Evolutionary conservation across 805 yeast species (phyloP).

Genomic region (Yamadazyma paraphyllophila): DNA sequence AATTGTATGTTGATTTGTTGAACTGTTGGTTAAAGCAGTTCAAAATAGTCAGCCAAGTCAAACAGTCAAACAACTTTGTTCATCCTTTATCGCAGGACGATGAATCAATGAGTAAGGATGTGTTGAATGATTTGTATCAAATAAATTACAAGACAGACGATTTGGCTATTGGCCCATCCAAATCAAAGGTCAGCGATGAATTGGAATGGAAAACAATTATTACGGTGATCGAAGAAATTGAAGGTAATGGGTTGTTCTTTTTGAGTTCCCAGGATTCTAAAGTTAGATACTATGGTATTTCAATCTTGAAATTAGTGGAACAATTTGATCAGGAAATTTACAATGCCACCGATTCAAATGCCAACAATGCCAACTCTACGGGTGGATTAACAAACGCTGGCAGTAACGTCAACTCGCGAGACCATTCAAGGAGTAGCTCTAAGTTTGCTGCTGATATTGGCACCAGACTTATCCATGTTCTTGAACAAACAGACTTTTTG

Average conservation of each 20-base stretch:
- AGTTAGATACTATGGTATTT: conserved; percentile 71
- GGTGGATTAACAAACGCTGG: conserved; percentile 9
- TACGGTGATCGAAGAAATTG: conserved; percentile 89
- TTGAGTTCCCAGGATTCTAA: conserved; percentile 82
- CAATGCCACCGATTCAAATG: conserved; percentile 39
- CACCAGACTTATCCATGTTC: conserved; percentile 68
- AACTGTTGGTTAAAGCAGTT: conserved; percentile 79
- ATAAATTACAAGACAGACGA: conserved; percentile 44
- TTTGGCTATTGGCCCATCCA: conserved; percentile 13
- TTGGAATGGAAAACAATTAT: conserved; percentile 75
- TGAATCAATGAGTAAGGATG: conserved; percentile 37
- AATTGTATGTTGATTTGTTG: conserved; percentile 73
- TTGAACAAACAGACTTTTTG: conserved; percentile 68
- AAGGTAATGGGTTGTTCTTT: conserved; percentile 92
- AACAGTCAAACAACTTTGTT: conserved; percentile 7
- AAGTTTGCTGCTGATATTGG: conserved; percentile 80
- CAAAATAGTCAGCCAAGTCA: conserved; percentile 26
- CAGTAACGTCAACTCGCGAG: conserved; percentile 3
- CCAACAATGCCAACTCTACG: conserved; percentile 4
- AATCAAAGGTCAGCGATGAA: conserved; percentile 48
- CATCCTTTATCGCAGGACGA: conserved; percentile 33
- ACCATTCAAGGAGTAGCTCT: conserved; percentile 59
- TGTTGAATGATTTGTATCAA: conserved; percentile 42
- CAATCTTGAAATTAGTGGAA: conserved; percentile 74
- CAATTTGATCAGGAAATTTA: conserved; percentile 83